Percentiles rank a stretch among this genome's conserved stretches.
phyloP scores from a whole-genome alignment of 805 yeast species.

The Yarrowia porcina region DNA sequence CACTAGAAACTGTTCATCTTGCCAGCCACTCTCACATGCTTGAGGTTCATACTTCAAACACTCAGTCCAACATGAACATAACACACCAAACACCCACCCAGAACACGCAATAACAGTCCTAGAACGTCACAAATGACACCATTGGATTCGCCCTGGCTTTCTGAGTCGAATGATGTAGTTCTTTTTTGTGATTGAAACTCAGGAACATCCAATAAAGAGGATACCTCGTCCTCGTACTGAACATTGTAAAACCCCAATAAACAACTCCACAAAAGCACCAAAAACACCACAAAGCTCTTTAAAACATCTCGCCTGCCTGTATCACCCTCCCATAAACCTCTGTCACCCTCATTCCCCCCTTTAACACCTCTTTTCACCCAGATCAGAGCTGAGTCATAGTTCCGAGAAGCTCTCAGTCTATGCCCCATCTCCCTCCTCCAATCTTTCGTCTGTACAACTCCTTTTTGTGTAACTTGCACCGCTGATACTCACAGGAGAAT shows the following conservation, averaged over 20 bases:
- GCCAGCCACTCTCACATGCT: too few relatives aligned
- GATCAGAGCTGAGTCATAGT: not conserved
- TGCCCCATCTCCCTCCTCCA: not conserved
- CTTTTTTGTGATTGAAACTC: not conserved
- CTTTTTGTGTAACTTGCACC: not conserved
- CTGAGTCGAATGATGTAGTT: too few relatives aligned
- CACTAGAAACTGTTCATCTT: too few relatives aligned
- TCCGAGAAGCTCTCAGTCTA: not conserved
- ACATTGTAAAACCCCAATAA: too few relatives aligned
- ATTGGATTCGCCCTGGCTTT: not conserved
- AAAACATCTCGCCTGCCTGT: too few relatives aligned
- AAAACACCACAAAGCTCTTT: not conserved
- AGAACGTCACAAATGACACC: not conserved
- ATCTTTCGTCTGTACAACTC: not conserved
- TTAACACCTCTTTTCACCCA: not conserved
- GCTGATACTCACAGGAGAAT: constrained; percentile 23
- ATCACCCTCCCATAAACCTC: too few relatives aligned
- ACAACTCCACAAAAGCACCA: not conserved
- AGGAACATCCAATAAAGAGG: not conserved
- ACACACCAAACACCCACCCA: not conserved
- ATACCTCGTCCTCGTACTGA: too few relatives aligned
- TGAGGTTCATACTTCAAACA: too few relatives aligned
- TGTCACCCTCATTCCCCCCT: too few relatives aligned
- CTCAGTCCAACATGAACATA: too few relatives aligned
- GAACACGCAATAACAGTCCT: too few relatives aligned